phyloP scores from a whole-genome alignment of 2,329 filamentous ascomycete species.

The Diaporthe amygdali region DNA sequence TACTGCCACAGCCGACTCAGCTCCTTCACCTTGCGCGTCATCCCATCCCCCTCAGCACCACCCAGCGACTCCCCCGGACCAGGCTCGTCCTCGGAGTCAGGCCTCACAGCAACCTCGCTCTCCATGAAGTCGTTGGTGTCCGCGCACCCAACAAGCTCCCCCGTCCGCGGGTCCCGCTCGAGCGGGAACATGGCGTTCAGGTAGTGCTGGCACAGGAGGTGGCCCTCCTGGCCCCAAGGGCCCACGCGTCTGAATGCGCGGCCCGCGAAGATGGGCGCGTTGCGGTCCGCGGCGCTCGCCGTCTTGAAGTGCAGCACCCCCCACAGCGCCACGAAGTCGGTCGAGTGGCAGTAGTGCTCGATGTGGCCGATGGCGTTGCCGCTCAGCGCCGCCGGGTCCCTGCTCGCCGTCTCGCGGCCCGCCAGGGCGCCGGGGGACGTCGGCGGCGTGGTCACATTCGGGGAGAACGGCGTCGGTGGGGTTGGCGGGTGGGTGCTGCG shows the following conservation, averaged over 20 bases:
- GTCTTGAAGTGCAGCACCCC: conserved; percentile 73
- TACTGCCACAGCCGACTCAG: conserved; percentile 68
- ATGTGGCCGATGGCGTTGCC: conserved; percentile 69
- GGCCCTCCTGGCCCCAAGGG: conserved; percentile 50
- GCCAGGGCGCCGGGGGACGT: neutral
- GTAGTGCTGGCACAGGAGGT: conserved; percentile 66
- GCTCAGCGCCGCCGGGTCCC: conserved; percentile 43
- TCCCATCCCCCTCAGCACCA: conserved; percentile 35
- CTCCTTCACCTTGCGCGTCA: conserved; percentile 53
- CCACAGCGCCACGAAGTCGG: conserved; percentile 76
- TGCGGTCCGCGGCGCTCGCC: conserved; percentile 42
- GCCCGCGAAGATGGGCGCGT: conserved; percentile 65
- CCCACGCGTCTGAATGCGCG: conserved; percentile 61
- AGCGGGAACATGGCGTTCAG: conserved; percentile 67
- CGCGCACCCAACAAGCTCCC: conserved; percentile 42
- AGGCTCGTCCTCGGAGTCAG: conserved; percentile 38
- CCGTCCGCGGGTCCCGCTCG: conserved; percentile 44
- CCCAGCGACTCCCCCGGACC: conserved; percentile 32
- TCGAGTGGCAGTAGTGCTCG: conserved; percentile 79
- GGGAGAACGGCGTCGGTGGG: neutral
- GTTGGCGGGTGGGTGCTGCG: neutral
- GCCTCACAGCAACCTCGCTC: conserved; percentile 53
- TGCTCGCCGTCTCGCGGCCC: conserved; percentile 35
- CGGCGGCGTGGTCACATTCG: neutral
- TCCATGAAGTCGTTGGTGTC: conserved; percentile 64